A percentile compares a stretch with the other conserved stretches of the same genome.
Conservation (phyloP, 352 stramenopile genomes). For the Pythium dissimile region DNA sequence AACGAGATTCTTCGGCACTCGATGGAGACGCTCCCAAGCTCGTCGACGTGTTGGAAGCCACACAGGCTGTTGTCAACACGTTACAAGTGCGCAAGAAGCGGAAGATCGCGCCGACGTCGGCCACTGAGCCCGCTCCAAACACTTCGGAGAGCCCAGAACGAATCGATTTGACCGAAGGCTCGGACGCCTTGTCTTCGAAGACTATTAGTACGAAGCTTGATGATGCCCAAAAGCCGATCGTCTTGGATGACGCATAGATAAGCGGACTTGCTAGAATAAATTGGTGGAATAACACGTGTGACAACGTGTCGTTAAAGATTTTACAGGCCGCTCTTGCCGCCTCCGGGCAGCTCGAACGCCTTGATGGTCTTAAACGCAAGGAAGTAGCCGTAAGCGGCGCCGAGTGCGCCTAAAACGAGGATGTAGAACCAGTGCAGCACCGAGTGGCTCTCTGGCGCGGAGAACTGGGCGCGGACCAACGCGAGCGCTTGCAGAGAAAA, state of each 20-base stretch:
- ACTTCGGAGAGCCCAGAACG: conserved; percentile 2
- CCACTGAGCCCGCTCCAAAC: conserved; percentile 12
- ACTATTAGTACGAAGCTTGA: background rate
- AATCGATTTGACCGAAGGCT: conserved; percentile 16
- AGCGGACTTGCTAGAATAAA: no score
- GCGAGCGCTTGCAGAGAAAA: conserved; percentile 75
- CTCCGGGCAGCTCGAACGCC: conserved; percentile 76
- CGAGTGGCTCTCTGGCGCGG: conserved; percentile 74
- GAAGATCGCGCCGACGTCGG: conserved; percentile 56
- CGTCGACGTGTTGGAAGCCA: conserved; percentile 11
- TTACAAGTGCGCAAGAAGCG: conserved; percentile 84
- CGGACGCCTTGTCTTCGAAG: background rate
- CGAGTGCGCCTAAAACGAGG: conserved; percentile 57
- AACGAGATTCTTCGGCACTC: conserved; percentile 13
- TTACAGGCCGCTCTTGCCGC: conserved; percentile 51
- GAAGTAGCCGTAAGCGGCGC: conserved; percentile 79
- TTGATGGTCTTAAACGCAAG: conserved; percentile 87
- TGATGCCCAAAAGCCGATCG: no score
- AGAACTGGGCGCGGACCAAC: conserved; percentile 68
- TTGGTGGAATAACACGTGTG: no score
- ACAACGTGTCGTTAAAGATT: no score
- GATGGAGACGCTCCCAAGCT: conserved; percentile 9
- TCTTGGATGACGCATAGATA: background rate
- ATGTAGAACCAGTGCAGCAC: conserved; percentile 83
- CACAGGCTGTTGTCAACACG: conserved; percentile 41